Base-by-base conservation (phyloP, 78 protist species). In the Dictyostelium brefeldianum region DNA sequence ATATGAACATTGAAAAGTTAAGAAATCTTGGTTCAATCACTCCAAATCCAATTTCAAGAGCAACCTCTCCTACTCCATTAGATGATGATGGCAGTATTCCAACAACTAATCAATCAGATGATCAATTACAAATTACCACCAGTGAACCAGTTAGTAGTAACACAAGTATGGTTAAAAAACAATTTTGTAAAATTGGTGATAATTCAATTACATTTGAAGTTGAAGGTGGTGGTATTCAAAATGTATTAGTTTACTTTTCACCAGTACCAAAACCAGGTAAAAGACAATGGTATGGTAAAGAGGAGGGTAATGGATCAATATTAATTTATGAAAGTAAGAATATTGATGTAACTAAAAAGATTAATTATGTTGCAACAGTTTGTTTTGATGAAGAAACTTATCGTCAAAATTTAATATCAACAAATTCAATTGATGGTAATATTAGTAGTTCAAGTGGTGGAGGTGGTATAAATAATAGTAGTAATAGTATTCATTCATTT, bases 221-320 rank as follows among this genome's bases (percentile, higher is more conserved):
- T 17, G 93, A 87, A 11, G 93, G 93, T n/a, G 93, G 93, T 50
- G 93, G 93, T 18, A 78, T 87, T 48, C 93, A 87, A 43, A 87
- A 87, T 77, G 57, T 87, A 27, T 64, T 87, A 36, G 93, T 87
- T 8, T 87, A 77, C 22, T 87, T 87, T 17, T 77, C 93, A 64
- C 93, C 93, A 14, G 79, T 87, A 17, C 84, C 93, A 15, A 87
- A 87, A 14, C 84, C 93, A 29, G 93, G 93, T 17, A 77, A 80
- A 47, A 74, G 83, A 74, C 93, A 87, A 77, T 87, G 93, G 93
- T 77, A 64, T 65, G 93, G 93, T 11, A 87, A 87, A 57, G 95
- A 91, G n/a, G 95, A 91, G 5, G 95, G 95, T 7, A 74, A 20
- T 56, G 95, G 95, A 4, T 82, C 91, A 18, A 91, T 91, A 0